phyloP scores from a whole-genome alignment of 139 green algal species.

The Volvox reticuliferus region DNA sequence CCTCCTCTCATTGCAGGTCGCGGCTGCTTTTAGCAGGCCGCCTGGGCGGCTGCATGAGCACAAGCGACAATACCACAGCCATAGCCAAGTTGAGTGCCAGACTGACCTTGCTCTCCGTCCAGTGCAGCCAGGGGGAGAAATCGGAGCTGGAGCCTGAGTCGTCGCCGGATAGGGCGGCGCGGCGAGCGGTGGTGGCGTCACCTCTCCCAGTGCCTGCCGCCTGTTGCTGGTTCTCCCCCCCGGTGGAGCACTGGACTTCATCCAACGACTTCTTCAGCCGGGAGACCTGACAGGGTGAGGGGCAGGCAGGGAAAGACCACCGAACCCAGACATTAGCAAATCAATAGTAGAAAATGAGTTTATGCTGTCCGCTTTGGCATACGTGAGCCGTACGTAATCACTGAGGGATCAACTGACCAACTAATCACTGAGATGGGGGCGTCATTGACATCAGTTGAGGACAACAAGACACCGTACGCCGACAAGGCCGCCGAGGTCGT shows the following conservation, averaged over 20 bases:
- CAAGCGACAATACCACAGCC: constrained; percentile 27
- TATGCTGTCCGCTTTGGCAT: too few relatives aligned
- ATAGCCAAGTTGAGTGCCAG: constrained; percentile 31
- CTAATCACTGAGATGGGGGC: too few relatives aligned
- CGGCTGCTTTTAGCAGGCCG: constrained; percentile 16
- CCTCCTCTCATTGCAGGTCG: constrained; percentile 31
- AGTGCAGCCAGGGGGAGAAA: constrained; percentile 13
- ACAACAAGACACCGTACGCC: too few relatives aligned
- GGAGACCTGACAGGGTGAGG: background rate
- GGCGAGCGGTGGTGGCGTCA: background rate
- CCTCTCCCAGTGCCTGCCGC: background rate
- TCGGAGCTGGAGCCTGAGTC: background rate
- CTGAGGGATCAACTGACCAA: too few relatives aligned
- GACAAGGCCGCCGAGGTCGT: too few relatives aligned
- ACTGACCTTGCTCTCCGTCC: constrained; percentile 30
- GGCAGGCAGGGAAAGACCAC: background rate
- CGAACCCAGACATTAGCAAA: background rate
- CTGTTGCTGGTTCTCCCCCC: background rate
- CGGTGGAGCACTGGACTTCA: constrained; percentile 38
- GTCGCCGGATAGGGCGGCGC: background rate
- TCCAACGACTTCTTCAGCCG: background rate
- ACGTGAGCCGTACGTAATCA: too few relatives aligned
- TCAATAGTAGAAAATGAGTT: too few relatives aligned
- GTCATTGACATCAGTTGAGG: too few relatives aligned
- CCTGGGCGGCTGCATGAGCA: constrained; percentile 10